Conservation (phyloP, 257 asterid genomes). For the Plantago major region DNA sequence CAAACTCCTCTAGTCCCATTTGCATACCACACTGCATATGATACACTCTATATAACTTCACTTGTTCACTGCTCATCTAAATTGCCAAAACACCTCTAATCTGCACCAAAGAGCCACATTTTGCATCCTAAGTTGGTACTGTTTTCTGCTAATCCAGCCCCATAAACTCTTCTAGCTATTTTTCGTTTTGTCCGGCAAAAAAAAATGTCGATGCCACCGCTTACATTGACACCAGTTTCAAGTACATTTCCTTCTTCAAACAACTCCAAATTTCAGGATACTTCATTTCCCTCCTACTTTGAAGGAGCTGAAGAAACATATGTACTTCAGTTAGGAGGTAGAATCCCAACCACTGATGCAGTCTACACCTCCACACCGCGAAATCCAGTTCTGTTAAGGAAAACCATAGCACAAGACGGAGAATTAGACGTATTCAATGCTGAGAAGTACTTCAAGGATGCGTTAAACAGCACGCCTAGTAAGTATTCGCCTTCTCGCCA, state of each 20-base stretch:
- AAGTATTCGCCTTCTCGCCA: slow-evolving; percentile 2
- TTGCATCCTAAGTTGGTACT: too few relatives aligned
- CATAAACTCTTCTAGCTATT: not conserved
- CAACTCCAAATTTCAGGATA: slow-evolving; percentile 24
- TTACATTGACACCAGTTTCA: slow-evolving; percentile 27
- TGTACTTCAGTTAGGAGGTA: slow-evolving; percentile 33
- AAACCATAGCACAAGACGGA: slow-evolving; percentile 36
- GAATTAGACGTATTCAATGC: slow-evolving; percentile 81
- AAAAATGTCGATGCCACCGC: slow-evolving; percentile 41
- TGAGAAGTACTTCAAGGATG: slow-evolving; percentile 66
- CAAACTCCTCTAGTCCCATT: not conserved
- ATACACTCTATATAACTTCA: slow-evolving; percentile 3
- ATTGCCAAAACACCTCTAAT: not conserved
- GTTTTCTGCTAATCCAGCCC: too few relatives aligned
- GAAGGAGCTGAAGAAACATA: slow-evolving; percentile 40
- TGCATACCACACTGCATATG: not conserved
- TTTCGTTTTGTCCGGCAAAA: not conserved
- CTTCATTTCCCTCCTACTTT: slow-evolving; percentile 54
- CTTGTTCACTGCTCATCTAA: not conserved
- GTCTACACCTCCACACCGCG: slow-evolving; percentile 15
- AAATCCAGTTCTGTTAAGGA: slow-evolving; percentile 19
- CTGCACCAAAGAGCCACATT: not conserved
- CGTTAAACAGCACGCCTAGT: slow-evolving; percentile 20
- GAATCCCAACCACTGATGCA: slow-evolving; percentile 1
- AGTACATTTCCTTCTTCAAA: slow-evolving; percentile 19